A percentile compares a stretch with the other conserved stretches of the same genome.
Conservation (phyloP, 805 yeast species). For the Candida coleopterorum region DNA sequence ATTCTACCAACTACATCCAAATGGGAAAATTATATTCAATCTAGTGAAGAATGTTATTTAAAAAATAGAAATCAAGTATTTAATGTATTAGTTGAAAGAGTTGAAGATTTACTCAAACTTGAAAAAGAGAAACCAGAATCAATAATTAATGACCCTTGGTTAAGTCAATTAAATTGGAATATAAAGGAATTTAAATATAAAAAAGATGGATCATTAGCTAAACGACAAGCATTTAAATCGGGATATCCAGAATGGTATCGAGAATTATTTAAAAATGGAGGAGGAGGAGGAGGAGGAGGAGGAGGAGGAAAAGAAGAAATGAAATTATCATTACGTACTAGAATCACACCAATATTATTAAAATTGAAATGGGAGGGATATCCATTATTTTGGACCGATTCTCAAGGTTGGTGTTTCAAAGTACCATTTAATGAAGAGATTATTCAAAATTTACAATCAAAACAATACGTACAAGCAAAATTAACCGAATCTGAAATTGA, state of each 20-base stretch:
- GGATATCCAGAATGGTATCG: slow-evolving; percentile 96
- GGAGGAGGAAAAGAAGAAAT: too few species aligned
- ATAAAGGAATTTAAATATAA: slow-evolving; percentile 54
- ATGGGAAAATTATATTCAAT: slow-evolving; percentile 71
- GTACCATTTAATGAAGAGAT: slow-evolving; percentile 40
- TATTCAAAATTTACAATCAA: slow-evolving; percentile 25
- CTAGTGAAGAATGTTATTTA: slow-evolving; percentile 65
- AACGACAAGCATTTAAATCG: slow-evolving; percentile 70
- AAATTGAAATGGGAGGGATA: slow-evolving; percentile 79
- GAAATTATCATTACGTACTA: slow-evolving; percentile 62
- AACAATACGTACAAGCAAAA: slow-evolving; percentile 34
- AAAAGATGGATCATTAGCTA: slow-evolving; percentile 63
- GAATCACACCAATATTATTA: slow-evolving; percentile 72
- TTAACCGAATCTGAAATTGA: slow-evolving; percentile 26
- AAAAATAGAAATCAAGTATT: slow-evolving; percentile 54
- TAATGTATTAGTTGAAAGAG: slow-evolving; percentile 52
- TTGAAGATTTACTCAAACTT: slow-evolving; percentile 48
- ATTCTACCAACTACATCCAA: slow-evolving; percentile 70
- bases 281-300: too few species aligned
- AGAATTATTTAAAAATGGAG: slow-evolving; percentile 42
- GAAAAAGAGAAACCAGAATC: slow-evolving; percentile 29
- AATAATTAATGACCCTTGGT: slow-evolving; percentile 71
- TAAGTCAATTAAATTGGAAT: slow-evolving; percentile 85
- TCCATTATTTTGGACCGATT: slow-evolving; percentile 77
- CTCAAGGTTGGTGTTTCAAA: slow-evolving; percentile 85